Conservation (phyloP, 495 filamentous ascomycete genomes). For the Alectoria sarmentosa region DNA sequence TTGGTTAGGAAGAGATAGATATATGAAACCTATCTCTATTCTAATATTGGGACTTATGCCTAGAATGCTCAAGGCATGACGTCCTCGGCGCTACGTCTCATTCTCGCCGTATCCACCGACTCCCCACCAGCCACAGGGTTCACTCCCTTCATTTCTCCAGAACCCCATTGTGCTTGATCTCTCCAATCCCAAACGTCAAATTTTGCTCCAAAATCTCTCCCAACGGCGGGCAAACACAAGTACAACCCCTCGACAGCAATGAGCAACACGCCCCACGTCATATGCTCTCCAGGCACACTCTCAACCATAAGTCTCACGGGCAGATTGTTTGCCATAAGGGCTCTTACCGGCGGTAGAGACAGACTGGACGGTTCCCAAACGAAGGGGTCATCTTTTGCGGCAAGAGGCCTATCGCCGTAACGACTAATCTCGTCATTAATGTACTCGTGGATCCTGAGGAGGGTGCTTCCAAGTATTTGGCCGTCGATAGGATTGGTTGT, state of each 20-base stretch:
- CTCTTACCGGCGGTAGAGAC: neutral
- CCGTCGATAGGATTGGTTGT: neutral
- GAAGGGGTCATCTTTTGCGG: conserved; percentile 11
- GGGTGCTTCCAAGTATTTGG: neutral
- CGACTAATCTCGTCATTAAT: neutral
- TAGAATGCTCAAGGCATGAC: neutral
- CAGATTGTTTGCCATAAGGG: neutral
- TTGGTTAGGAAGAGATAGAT: neutral
- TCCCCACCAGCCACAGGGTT: neutral
- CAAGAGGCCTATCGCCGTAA: neutral
- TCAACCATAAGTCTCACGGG: neutral
- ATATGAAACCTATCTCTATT: too few relatives aligned
- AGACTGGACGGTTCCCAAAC: neutral
- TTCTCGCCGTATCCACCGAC: neutral
- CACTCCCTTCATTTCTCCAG: neutral
- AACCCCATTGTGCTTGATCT: neutral
- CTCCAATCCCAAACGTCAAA: conserved; percentile 5
- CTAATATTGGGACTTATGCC: neutral
- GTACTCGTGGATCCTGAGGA: conserved; percentile 6
- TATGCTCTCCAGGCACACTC: neutral
- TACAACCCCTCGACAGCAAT: conserved; percentile 3
- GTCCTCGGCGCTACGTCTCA: neutral
- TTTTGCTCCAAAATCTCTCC: neutral
- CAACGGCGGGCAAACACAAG: neutral
- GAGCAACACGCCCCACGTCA: conserved; percentile 6